A percentile compares a stretch with the other conserved stretches of the same genome.
Conservation (phyloP, 768 basidiomycete genomes). For the Boletus eberwhitei region DNA sequence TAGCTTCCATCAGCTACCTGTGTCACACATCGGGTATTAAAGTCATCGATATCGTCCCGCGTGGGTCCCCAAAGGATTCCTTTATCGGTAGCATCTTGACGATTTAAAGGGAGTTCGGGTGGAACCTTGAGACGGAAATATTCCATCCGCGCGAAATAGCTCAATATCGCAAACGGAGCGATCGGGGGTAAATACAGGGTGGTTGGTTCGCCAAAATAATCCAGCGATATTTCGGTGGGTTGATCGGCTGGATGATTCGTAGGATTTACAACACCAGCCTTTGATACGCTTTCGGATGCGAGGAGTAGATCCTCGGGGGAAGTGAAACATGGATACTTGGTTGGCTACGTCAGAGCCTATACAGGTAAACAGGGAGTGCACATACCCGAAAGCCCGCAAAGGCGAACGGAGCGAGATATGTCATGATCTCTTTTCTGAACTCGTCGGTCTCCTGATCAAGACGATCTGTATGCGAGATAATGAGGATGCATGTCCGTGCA, state of each 20-base stretch:
- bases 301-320: constrained; percentile 35
- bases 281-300: constrained; percentile 11
- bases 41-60: constrained; percentile 44
- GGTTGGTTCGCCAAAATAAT: constrained; percentile 42
- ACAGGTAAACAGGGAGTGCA: constrained; percentile 3
- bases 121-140: constrained; percentile 35
- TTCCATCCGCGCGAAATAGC: constrained; percentile 46
- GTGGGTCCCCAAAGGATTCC: constrained; percentile 39
- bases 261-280: constrained; percentile 18
- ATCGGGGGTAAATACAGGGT: constrained; percentile 39
- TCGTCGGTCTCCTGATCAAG: constrained; percentile 35
- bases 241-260: constrained; percentile 31
- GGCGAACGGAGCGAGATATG: constrained; percentile 42
- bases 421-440: constrained; percentile 32
- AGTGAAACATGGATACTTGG: constrained; percentile 38
- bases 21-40: constrained; percentile 41
- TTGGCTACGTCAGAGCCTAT: constrained; percentile 9
- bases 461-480: constrained; percentile 4
- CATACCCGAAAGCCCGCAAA: constrained; percentile 50
- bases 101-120: constrained; percentile 37
- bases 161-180: constrained; percentile 46
- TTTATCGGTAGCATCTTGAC: constrained; percentile 30
- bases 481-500: not conserved
- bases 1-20: constrained; percentile 29
- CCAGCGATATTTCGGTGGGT: constrained; percentile 29